Conservation (phyloP, 345 rosid genomes). For the Eucalyptus globulus region DNA sequence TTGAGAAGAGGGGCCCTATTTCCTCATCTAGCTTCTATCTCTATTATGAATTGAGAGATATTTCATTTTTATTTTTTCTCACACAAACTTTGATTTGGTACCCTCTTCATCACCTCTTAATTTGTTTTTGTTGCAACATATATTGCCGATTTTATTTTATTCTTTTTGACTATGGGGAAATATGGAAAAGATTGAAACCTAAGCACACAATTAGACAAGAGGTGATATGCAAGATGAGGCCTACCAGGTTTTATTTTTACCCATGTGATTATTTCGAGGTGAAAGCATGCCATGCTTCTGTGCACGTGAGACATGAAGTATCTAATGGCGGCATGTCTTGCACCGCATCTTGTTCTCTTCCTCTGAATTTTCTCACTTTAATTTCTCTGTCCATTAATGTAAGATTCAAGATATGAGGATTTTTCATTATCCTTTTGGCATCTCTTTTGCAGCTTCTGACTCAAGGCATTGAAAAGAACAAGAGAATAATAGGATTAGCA, state of each 20-base stretch:
- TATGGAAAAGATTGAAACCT: background rate
- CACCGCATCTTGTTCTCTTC: background rate
- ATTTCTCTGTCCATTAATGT: background rate
- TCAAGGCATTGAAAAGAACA: background rate
- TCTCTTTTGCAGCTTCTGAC: background rate
- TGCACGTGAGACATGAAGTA: background rate
- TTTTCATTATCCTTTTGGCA: background rate
- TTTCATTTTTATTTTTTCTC: background rate
- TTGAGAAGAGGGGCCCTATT: background rate
- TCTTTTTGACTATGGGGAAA: background rate
- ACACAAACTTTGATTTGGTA: background rate
- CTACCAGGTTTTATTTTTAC: background rate
- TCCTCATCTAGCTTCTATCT: background rate
- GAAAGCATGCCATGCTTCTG: background rate
- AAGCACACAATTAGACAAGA: background rate
- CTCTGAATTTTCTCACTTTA: background rate
- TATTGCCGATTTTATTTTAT: background rate
- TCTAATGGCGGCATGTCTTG: background rate
- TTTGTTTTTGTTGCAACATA: background rate
- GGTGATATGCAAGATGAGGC: background rate
- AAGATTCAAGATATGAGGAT: background rate
- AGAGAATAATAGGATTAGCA: background rate
- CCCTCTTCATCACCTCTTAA: background rate
- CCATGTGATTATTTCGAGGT: background rate
- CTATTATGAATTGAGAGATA: background rate